Percentiles rank a stretch among this genome's conserved stretches.
phyloP scores from a whole-genome alignment of 805 yeast genomes.

The Candida khao-thaluensis region DNA sequence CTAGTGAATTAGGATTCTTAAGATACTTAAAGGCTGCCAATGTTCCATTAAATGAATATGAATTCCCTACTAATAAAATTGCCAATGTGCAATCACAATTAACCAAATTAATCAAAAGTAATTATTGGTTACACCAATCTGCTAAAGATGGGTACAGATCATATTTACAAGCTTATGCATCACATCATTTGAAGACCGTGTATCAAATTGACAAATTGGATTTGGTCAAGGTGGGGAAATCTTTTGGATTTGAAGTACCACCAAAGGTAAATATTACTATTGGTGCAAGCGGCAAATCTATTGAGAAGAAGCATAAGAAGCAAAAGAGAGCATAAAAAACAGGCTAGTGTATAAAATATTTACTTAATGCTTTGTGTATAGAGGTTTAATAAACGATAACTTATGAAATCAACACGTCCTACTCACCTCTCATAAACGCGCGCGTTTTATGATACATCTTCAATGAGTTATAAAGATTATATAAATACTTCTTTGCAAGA shows the following conservation, averaged over 20 bases:
- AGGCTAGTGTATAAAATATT: too few species aligned
- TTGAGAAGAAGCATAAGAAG: constrained; percentile 48
- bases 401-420: background rate
- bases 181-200: constrained; percentile 94
- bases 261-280: constrained; percentile 96
- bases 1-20: constrained; percentile 90
- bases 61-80: constrained; percentile 89
- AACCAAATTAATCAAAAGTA: constrained; percentile 85
- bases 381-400: background rate
- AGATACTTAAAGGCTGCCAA: constrained; percentile 94
- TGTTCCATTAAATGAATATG: constrained; percentile 96
- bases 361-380: too few species aligned
- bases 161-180: constrained; percentile 94
- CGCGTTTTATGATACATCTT: background rate
- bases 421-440: background rate
- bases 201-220: constrained; percentile 95
- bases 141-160: constrained; percentile 98
- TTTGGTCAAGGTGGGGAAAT: constrained; percentile 89
- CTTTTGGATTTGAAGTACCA: constrained; percentile 92
- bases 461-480: constrained; percentile 13
- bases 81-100: constrained; percentile 95
- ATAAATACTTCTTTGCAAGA: constrained; percentile 8
- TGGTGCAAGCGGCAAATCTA: constrained; percentile 82
- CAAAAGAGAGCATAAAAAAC: constrained; percentile 22
- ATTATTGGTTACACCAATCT: constrained; percentile 90